A percentile compares a stretch with the other conserved stretches of the same genome.
phyloP scores from a whole-genome alignment of 1,284 basidiomycete genomes.

The Cutaneotrichosporon spelunceum region DNA sequence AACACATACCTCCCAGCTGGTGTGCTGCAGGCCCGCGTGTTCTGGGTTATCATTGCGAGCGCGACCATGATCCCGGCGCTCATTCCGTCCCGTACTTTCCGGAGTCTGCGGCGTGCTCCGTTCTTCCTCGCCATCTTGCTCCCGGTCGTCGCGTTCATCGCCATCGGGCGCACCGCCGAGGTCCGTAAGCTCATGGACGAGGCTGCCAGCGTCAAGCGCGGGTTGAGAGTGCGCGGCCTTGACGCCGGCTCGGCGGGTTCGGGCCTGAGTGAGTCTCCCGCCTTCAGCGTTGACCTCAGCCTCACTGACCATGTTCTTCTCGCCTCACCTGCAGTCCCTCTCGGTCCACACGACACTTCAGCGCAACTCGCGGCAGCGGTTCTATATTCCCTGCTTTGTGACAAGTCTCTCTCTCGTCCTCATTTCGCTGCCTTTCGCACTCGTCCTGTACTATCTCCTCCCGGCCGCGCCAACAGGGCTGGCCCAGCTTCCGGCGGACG shows the following conservation, averaged over 20 bases:
- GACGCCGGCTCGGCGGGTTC: conserved; percentile 38
- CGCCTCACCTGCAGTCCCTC: conserved; percentile 50
- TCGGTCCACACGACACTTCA: conserved; percentile 45
- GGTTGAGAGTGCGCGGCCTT: conserved; percentile 25
- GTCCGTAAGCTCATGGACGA: conserved; percentile 40
- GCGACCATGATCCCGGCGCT: conserved; percentile 41
- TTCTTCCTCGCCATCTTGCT: conserved; percentile 39
- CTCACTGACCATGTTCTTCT: conserved; percentile 47
- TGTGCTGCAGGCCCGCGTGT: conserved; percentile 33
- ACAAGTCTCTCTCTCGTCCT: conserved; percentile 38
- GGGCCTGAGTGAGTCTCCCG: conserved; percentile 37
- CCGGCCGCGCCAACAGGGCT: conserved; percentile 35
- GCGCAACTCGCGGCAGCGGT: conserved; percentile 39
- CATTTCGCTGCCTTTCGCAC: conserved; percentile 46
- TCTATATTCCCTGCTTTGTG: conserved; percentile 44
- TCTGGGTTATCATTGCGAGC: conserved; percentile 44
- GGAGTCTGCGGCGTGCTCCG: conserved; percentile 29
- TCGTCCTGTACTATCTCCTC: conserved; percentile 53
- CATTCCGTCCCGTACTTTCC: conserved; percentile 38
- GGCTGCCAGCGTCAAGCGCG: conserved; percentile 8
- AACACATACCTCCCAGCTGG: conserved; percentile 32
- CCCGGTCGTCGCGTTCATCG: conserved; percentile 46
- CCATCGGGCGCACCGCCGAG: conserved; percentile 50
- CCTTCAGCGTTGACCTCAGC: conserved; percentile 28
- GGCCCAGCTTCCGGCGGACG: conserved; percentile 36